phyloP scores from a whole-genome alignment of 805 yeast genomes.

The Priceomyces haplophilus region DNA sequence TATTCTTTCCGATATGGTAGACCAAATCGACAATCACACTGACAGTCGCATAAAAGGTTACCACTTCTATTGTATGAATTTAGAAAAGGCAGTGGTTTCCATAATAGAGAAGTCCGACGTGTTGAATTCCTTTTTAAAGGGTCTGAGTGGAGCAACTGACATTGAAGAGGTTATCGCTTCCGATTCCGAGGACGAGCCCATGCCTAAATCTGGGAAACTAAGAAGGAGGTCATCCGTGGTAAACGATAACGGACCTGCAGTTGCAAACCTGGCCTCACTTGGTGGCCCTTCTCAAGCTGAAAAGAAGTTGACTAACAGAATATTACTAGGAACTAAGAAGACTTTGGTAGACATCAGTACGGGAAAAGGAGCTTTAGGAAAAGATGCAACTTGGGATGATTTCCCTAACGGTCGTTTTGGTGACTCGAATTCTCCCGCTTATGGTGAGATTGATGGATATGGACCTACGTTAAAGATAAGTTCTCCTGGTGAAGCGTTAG shows the following conservation, averaged over 20 bases:
- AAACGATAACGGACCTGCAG: conserved; percentile 39
- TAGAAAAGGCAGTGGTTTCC: conserved; percentile 89
- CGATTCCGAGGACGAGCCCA: conserved; percentile 32
- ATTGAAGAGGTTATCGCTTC: conserved; percentile 39
- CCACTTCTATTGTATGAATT: conserved; percentile 89
- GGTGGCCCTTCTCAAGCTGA: conserved; percentile 13
- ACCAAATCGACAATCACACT: conserved; percentile 51
- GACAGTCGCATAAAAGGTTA: conserved; percentile 67
- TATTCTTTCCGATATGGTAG: conserved; percentile 60
- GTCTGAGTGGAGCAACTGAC: conserved; percentile 21
- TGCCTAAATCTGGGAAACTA: conserved; percentile 12
- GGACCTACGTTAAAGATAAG: conserved; percentile 86
- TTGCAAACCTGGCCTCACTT: conserved; percentile 13
- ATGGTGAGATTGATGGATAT: conserved; percentile 96
- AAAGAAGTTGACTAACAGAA: conserved; percentile 22
- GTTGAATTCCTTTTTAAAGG: conserved; percentile 45
- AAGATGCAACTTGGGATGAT: conserved; percentile 96
- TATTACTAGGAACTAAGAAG: conserved; percentile 39
- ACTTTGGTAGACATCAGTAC: conserved; percentile 73
- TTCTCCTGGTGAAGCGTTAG: conserved; percentile 56
- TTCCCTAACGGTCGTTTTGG: conserved; percentile 95
- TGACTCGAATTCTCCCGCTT: conserved; percentile 93
- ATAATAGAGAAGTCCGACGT: conserved; percentile 64
- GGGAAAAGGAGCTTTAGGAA: conserved; percentile 80
- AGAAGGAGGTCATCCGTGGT: conserved; percentile 38